These are phyloP conservation scores for Hanseniaspora thailandica DNA, from an alignment of 805 yeast species.

Conservation along the genomic window DNA sequence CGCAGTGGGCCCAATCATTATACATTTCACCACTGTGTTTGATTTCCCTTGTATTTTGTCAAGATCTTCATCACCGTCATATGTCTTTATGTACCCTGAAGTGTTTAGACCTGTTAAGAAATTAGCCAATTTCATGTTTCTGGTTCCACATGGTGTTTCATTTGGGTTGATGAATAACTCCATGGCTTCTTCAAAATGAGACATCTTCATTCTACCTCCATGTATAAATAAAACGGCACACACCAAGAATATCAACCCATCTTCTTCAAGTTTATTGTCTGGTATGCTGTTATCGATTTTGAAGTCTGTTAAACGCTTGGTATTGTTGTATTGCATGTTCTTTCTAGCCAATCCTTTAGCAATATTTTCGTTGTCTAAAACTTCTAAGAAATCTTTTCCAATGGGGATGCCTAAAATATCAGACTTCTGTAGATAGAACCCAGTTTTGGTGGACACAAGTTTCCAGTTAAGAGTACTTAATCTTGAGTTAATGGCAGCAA, in stretches of 20 bases:
- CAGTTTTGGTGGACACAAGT: not conserved
- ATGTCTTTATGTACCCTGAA: slow-evolving; percentile 1
- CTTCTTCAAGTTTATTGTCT: slow-evolving; percentile 6
- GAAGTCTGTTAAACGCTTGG: not conserved
- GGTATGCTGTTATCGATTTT: slow-evolving; percentile 7
- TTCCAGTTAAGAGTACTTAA: not conserved
- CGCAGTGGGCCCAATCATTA: slow-evolving; percentile 3
- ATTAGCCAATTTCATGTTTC: not conserved
- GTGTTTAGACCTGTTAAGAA: not conserved
- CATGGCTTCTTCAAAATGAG: not conserved
- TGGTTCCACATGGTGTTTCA: slow-evolving; percentile 5
- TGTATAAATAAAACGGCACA: not conserved
- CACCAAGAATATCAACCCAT: slow-evolving; percentile 3
- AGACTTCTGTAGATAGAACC: not conserved
- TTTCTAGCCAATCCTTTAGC: too few species aligned
- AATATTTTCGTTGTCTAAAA: not conserved
- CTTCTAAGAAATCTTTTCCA: not conserved
- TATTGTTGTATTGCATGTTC: not conserved
- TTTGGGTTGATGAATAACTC: slow-evolving; percentile 4
- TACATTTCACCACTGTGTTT: not conserved
- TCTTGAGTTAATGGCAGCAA: not conserved
- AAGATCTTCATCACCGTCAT: slow-evolving; percentile 6
- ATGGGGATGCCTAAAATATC: not conserved
- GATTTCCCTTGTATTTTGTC: not conserved
- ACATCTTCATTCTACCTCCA: slow-evolving; percentile 9